Evolutionary conservation across 1,284 basidiomycete species (phyloP), one percentile per base, ranked within the genome.

Genomic region (Tremellales sp.): DNA sequence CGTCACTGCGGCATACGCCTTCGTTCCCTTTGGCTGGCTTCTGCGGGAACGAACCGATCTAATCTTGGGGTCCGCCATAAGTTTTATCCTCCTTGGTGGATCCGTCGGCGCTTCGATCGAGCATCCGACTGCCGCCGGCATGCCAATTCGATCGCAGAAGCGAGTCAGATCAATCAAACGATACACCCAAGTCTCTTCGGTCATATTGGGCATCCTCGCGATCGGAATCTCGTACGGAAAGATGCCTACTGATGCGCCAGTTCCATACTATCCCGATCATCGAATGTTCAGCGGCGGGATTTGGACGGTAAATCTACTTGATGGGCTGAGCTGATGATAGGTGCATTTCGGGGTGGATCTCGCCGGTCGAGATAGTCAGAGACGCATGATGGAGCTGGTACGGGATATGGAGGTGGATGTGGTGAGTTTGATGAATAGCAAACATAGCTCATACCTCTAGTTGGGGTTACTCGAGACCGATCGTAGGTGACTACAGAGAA

Each of bases 1-100:
- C 5, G 83, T 87, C 71, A 92, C 90, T 0, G 88, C 90, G 38
- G 92, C 92, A 0, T 95, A 97, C 71, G 92, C 91, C 0, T 95
- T 95, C 60, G 88, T 95, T 2, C 91, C 91, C 0, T 85, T 86
- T 1, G 91, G 89, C 0, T 72, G 78, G 55, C 76, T 83, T 53
- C 76, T 97, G 48, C 77, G 92, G 21, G 92, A 95, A 71, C 76
- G 86, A 19, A 90, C 87, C 8, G 83, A 88, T 62, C 44, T 83
- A 78, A 63, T 75, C 4, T 48, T 75, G 5, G 53, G 51, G 16
- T 60, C 52, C 33, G 59, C 56, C 28, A 60, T 68, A 2, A 33
- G 54, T 1, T 50, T 54, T 5, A 34, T 48, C 13, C 43, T 39
- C 1, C 49, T 48, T 34, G 42, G 32, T 14, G 45, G 1, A 38